phyloP scores from a whole-genome alignment of 331 rosid species.

The Cydonia oblonga region DNA sequence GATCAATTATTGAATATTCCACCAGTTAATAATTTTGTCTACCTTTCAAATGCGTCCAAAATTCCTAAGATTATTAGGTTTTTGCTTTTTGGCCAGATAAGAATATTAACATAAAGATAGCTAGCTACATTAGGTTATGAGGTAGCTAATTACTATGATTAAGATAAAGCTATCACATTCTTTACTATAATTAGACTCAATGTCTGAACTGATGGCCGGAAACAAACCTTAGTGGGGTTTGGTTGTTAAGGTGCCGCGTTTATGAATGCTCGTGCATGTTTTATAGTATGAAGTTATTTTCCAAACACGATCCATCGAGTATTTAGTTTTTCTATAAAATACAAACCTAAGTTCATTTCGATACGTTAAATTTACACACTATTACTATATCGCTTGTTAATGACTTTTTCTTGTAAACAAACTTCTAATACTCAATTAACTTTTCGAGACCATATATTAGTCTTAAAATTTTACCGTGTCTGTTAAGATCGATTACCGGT shows the following conservation, averaged over 20 bases:
- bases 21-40: slow-evolving; percentile 29
- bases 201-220: background rate
- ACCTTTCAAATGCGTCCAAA: slow-evolving; percentile 11
- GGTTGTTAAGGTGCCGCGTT: background rate
- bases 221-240: background rate
- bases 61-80: background rate
- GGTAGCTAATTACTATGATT: background rate
- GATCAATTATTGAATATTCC: slow-evolving; percentile 13
- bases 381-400: too few relatives aligned
- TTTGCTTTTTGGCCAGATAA: background rate
- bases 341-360: background rate
- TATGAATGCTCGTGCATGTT: background rate
- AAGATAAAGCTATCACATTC: background rate
- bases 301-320: background rate
- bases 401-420: background rate
- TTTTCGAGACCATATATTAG: background rate
- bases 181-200: background rate
- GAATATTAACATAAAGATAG: background rate
- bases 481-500: background rate
- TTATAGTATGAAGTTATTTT: background rate
- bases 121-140: background rate
- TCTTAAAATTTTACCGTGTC: background rate
- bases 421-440: background rate
- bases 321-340: too few relatives aligned
- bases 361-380: too few relatives aligned